Conservation (phyloP, 192 early-diverging fungal genomes). For the Coemansia sp. region DNA sequence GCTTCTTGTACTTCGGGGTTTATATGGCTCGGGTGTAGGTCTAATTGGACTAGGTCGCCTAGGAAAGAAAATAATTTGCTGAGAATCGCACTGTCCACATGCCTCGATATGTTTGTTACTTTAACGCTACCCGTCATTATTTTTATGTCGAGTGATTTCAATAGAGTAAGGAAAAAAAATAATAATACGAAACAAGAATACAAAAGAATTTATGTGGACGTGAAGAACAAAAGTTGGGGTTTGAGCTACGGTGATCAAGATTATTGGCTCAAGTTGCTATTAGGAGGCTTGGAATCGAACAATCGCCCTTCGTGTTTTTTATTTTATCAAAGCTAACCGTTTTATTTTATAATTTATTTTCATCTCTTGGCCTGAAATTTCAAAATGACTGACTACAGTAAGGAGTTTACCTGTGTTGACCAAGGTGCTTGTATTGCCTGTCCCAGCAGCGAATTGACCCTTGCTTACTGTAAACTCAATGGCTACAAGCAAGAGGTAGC, state of each 20-base stretch:
- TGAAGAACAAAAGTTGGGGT: background rate
- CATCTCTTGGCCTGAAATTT: no score
- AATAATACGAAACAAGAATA: background rate
- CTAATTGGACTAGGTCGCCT: conserved; percentile 56
- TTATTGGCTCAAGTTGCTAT: no score
- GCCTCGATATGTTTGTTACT: conserved; percentile 68
- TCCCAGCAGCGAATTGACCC: background rate
- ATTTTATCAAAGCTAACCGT: no score
- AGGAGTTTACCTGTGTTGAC: conserved; percentile 20
- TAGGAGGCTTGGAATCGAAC: no score
- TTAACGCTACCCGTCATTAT: conserved; percentile 26
- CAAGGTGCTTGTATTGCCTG: conserved; percentile 19
- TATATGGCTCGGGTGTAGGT: conserved; percentile 23
- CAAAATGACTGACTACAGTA: conserved; percentile 18
- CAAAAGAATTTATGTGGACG: background rate
- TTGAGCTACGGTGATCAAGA: no score
- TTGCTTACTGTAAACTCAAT: conserved; percentile 21
- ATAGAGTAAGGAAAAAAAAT: conserved; percentile 4
- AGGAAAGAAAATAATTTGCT: conserved; percentile 64
- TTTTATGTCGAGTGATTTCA: no score
- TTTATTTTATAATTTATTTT: no score
- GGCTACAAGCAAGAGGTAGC: conserved; percentile 44
- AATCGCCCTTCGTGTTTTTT: no score
- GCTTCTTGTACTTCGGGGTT: conserved; percentile 65
- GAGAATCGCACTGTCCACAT: conserved; percentile 63